Conservation (phyloP, 805 yeast genomes). For the Ogataea degrootiae region DNA sequence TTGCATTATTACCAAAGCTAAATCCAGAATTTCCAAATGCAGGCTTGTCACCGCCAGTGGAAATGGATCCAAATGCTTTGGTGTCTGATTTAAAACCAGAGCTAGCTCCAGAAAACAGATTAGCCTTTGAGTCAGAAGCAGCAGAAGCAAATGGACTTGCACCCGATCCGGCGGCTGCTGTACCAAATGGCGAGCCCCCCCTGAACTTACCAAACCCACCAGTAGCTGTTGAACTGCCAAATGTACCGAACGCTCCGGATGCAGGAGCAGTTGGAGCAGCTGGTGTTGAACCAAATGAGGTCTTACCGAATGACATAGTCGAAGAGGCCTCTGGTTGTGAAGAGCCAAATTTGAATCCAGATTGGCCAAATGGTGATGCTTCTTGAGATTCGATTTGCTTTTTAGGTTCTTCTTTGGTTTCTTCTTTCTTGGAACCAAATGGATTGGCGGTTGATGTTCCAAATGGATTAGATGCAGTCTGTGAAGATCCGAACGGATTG, state of each 20-base stretch:
- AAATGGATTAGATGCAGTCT: background rate
- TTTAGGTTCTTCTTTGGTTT: background rate
- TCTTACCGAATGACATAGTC: background rate
- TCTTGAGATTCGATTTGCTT: background rate
- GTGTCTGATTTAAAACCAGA: background rate
- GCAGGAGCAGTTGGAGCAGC: slow-evolving; percentile 1
- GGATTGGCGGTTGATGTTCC: background rate
- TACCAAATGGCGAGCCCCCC: background rate
- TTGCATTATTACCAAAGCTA: too few species aligned
- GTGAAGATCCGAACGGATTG: background rate
- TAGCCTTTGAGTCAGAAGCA: background rate
- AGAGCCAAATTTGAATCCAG: slow-evolving; percentile 3
- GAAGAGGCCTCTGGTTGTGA: slow-evolving; percentile 1
- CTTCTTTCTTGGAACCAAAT: background rate
- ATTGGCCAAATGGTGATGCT: slow-evolving; percentile 1
- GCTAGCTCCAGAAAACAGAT: background rate
- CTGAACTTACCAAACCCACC: slow-evolving; percentile 14
- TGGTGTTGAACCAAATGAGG: background rate
- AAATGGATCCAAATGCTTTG: slow-evolving; percentile 2
- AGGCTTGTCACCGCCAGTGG: too few species aligned
- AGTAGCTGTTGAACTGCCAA: slow-evolving; percentile 5
- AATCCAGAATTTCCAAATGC: too few species aligned
- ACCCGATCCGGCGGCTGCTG: background rate
- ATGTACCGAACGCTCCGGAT: slow-evolving; percentile 12
- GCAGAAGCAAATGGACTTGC: background rate